A percentile compares a stretch with the other conserved stretches of the same genome.
Evolutionary conservation across 345 rosid genomes (phyloP).

Genomic region (Melaleuca alternifolia): DNA sequence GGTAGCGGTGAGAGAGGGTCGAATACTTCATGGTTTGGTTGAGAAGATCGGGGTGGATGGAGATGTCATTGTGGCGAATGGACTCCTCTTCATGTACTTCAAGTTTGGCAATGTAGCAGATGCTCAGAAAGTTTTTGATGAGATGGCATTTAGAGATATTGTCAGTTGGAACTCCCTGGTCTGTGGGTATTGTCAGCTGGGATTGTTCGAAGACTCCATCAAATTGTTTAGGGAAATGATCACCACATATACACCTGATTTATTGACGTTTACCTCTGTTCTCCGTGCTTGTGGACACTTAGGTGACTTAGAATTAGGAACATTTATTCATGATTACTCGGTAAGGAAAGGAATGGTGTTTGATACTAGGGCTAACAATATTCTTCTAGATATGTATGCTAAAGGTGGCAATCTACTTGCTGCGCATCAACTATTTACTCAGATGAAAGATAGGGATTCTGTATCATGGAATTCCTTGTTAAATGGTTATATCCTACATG

Average conservation of each 20-base stretch:
- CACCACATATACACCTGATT: constrained; percentile 34
- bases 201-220: constrained; percentile 30
- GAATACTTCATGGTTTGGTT: constrained; percentile 32
- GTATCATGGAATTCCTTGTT: constrained; percentile 64
- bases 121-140: constrained; percentile 37
- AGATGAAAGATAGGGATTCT: constrained; percentile 32
- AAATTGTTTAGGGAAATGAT: constrained; percentile 28
- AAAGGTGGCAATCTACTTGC: constrained; percentile 41
- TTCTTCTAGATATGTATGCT: constrained; percentile 44
- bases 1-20: constrained; percentile 26
- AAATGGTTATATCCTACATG: constrained; percentile 30
- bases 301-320: constrained; percentile 25
- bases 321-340: constrained; percentile 33
- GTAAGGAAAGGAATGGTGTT: constrained; percentile 17
- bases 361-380: constrained; percentile 34
- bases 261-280: constrained; percentile 36
- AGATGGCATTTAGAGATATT: constrained; percentile 39
- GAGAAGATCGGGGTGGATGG: constrained; percentile 34
- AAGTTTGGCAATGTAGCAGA: constrained; percentile 26
- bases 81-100: constrained; percentile 52
- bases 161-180: constrained; percentile 54
- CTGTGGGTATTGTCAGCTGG: constrained; percentile 42
- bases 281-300: constrained; percentile 54
- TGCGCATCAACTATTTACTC: constrained; percentile 35
- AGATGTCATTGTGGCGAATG: constrained; percentile 35